Evolutionary conservation across 2,329 filamentous ascomycete genomes (phyloP).

Genomic region (Allantophomopsis cytisporea): DNA sequence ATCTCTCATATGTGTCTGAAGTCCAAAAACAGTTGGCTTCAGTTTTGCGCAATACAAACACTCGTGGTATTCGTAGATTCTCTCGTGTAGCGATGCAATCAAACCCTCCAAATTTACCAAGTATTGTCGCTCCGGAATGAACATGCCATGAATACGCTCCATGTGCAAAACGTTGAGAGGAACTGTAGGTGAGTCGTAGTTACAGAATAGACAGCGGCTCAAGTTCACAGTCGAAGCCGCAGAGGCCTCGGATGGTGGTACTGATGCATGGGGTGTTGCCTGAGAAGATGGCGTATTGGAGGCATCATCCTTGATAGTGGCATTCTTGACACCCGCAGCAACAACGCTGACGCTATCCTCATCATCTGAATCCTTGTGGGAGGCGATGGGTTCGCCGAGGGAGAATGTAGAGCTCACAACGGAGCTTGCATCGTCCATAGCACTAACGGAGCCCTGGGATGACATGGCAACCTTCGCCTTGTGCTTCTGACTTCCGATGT

Average conservation of each 20-base stretch:
- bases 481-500: constrained; percentile 84
- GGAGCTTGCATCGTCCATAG: constrained; percentile 62
- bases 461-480: constrained; percentile 48
- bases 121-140: constrained; percentile 81
- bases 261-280: constrained; percentile 10
- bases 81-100: constrained; percentile 63
- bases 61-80: constrained; percentile 67
- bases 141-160: constrained; percentile 88
- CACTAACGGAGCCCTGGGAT: constrained; percentile 20
- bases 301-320: constrained; percentile 28
- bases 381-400: constrained; percentile 56
- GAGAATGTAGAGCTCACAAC: constrained; percentile 87
- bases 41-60: constrained; percentile 82
- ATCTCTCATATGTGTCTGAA: constrained; percentile 95
- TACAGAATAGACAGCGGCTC: constrained; percentile 75
- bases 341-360: constrained; percentile 69
- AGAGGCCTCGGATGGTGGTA: constrained; percentile 23
- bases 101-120: constrained; percentile 73
- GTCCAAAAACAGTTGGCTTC: constrained; percentile 63
- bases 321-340: constrained; percentile 61
- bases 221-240: constrained; percentile 20
- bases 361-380: constrained; percentile 35
- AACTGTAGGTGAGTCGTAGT: constrained; percentile 64
- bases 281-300: constrained; percentile 8
- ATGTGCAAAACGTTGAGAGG: constrained; percentile 77